Evolutionary conservation across 2,329 filamentous ascomycete genomes (phyloP).

Genomic region (Fusarium austroafricanum): DNA sequence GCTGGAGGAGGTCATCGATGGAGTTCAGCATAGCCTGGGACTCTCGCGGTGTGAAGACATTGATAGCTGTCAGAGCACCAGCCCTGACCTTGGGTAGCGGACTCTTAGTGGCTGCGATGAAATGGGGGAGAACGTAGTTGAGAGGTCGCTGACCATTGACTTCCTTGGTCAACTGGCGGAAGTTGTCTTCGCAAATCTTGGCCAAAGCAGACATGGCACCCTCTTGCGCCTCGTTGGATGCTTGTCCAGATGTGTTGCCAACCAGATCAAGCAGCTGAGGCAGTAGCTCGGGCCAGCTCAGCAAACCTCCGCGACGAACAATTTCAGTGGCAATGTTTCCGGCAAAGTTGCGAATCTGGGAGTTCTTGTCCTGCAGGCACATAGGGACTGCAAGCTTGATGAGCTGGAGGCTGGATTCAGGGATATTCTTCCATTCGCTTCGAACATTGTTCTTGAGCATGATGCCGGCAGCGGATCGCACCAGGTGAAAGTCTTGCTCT

Average conservation of each 20-base stretch:
- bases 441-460: conserved; percentile 97
- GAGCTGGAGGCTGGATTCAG: conserved; percentile 77
- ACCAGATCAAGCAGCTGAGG: conserved; percentile 84
- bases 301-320: conserved; percentile 83
- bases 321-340: conserved; percentile 96
- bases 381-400: conserved; percentile 83
- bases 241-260: conserved; percentile 75
- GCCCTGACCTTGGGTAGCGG: conserved; percentile 81
- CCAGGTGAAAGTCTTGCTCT: conserved; percentile 73
- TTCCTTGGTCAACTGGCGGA: conserved; percentile 84
- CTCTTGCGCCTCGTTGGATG: conserved; percentile 81
- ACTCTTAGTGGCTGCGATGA: conserved; percentile 87
- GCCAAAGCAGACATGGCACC: conserved; percentile 91
- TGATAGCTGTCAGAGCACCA: conserved; percentile 84
- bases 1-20: conserved; percentile 83
- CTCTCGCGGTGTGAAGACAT: conserved; percentile 89
- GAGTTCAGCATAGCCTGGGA: conserved; percentile 84
- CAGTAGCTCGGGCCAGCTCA: conserved; percentile 91
- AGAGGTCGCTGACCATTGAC: conserved; percentile 90
- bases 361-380: conserved; percentile 82
- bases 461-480: conserved; percentile 88
- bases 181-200: conserved; percentile 98
- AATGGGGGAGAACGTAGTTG: conserved; percentile 87
- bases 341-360: conserved; percentile 87
- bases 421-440: conserved; percentile 78